phyloP scores from a whole-genome alignment of 108 stramenopile species.

The Poteriospumella lacustris region DNA sequence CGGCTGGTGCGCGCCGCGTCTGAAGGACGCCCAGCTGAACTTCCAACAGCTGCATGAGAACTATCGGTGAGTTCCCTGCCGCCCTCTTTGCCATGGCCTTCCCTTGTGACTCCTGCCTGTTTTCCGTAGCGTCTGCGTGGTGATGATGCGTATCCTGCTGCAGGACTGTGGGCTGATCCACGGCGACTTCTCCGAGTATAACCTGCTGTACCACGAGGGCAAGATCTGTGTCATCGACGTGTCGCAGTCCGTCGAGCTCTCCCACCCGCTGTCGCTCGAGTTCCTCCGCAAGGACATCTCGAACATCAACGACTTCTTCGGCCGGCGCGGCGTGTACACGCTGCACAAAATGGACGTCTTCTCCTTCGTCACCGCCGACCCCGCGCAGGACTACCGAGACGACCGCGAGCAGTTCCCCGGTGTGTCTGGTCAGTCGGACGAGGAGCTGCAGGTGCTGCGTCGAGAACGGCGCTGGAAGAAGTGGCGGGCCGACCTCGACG shows the following conservation, averaged over 20 bases:
- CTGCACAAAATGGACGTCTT: conserved; percentile 36
- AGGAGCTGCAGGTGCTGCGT: conserved; percentile 10
- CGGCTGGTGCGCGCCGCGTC: conserved; percentile 89
- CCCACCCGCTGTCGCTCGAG: conserved; percentile 90
- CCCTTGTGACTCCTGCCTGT: conserved; percentile 39
- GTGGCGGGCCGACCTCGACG: conserved; percentile 29
- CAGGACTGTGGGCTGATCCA: conserved; percentile 83
- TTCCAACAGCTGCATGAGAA: conserved; percentile 12
- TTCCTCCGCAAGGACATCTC: conserved; percentile 89
- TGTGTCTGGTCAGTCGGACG: not conserved
- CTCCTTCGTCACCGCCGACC: conserved; percentile 40
- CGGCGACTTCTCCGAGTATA: conserved; percentile 77
- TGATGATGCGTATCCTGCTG: conserved; percentile 78
- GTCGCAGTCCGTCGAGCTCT: conserved; percentile 87
- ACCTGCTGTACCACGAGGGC: conserved; percentile 86
- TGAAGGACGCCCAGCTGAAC: conserved; percentile 71
- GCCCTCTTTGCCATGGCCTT: not conserved
- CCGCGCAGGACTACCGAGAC: not conserved
- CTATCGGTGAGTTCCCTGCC: not conserved
- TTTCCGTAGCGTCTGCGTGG: conserved; percentile 61
- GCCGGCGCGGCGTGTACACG: conserved; percentile 61
- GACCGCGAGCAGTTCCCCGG: conserved; percentile 30
- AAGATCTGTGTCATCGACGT: conserved; percentile 92
- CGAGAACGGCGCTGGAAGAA: conserved; percentile 24
- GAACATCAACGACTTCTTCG: conserved; percentile 94